Conservation (phyloP, 1,284 basidiomycete genomes). For the Vanrija sp. region DNA sequence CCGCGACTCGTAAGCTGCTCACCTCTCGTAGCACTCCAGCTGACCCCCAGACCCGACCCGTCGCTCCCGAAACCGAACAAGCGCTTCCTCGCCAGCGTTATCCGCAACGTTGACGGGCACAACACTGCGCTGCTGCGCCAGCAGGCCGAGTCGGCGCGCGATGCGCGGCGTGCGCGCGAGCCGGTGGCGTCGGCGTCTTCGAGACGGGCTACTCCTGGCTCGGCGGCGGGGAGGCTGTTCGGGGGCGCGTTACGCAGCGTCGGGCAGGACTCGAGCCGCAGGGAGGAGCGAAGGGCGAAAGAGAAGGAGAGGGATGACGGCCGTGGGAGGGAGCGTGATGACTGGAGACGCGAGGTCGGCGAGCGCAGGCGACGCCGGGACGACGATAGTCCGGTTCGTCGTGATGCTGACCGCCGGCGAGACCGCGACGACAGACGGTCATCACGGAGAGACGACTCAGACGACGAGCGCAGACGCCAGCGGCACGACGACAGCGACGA, state of each 20-base stretch:
- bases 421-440: neutral
- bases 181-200: neutral
- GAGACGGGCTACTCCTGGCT: neutral
- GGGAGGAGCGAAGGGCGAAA: neutral
- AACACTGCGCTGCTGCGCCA: conserved; percentile 74
- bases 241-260: conserved; percentile 35
- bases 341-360: neutral
- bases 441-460: neutral
- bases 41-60: conserved; percentile 37
- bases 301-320: conserved; percentile 5
- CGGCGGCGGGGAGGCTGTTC: conserved; percentile 30
- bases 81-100: conserved; percentile 80
- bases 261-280: conserved; percentile 1
- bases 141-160: conserved; percentile 69
- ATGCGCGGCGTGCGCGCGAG: conserved; percentile 53
- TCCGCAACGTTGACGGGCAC: conserved; percentile 85
- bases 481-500: neutral
- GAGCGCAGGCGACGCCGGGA: too few species aligned
- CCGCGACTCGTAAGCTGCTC: conserved; percentile 53
- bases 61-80: conserved; percentile 77
- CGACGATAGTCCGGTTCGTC: neutral
- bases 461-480: neutral
- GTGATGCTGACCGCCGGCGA: neutral
- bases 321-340: conserved; percentile 2
- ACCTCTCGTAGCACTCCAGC: conserved; percentile 1